Evolutionary conservation across 176 grass and related monocot species (phyloP).

Genomic region (Aegilops longissima): DNA sequence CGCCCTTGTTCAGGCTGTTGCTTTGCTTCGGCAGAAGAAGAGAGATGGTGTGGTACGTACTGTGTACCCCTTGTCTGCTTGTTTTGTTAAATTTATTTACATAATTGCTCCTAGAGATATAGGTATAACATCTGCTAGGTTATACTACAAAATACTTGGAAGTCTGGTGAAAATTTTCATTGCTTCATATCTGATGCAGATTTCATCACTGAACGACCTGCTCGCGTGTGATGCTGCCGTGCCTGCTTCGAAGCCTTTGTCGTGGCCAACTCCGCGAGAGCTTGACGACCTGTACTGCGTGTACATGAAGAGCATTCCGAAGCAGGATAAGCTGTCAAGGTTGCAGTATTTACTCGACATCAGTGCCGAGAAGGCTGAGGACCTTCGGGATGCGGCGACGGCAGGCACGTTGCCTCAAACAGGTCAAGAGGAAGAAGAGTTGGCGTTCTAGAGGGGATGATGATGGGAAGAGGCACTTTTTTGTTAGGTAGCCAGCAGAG

Average conservation of each 20-base stretch:
- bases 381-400: slow-evolving; percentile 58
- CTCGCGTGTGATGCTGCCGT: slow-evolving; percentile 77
- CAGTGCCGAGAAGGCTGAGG: slow-evolving; percentile 58
- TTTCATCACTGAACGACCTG: slow-evolving; percentile 83
- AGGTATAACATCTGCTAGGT: background rate
- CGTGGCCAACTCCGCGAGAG: slow-evolving; percentile 72
- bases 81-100: background rate
- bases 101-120: background rate
- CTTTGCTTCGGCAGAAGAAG: slow-evolving; percentile 81
- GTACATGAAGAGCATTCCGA: slow-evolving; percentile 89
- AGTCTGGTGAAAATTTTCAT: background rate
- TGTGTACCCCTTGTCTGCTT: background rate
- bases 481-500: slow-evolving; percentile 68
- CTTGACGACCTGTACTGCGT: slow-evolving; percentile 71
- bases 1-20: slow-evolving; percentile 78
- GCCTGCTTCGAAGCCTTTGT: slow-evolving; percentile 53
- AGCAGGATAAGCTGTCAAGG: slow-evolving; percentile 70
- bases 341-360: slow-evolving; percentile 72
- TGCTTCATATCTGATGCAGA: slow-evolving; percentile 34
- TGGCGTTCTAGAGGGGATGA: slow-evolving; percentile 56
- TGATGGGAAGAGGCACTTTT: slow-evolving; percentile 12
- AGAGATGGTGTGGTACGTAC: slow-evolving; percentile 71
- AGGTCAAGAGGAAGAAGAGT: slow-evolving; percentile 68
- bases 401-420: slow-evolving; percentile 50
- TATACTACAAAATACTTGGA: background rate